phyloP scores from a whole-genome alignment of 1,284 basidiomycete species.

The Dichomitus squalens region DNA sequence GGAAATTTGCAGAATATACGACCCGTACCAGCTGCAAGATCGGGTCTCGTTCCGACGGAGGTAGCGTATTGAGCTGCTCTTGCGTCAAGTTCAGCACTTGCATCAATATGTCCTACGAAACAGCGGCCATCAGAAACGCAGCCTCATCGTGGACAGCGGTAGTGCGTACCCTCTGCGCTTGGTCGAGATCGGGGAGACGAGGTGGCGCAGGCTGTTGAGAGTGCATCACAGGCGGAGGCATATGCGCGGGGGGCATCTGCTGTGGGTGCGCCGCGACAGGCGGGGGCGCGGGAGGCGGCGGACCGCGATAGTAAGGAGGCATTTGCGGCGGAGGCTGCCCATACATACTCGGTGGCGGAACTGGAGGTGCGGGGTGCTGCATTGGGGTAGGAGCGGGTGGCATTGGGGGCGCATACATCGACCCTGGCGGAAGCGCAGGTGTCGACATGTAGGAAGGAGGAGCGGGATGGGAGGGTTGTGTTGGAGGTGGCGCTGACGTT shows the following conservation, averaged over 20 bases:
- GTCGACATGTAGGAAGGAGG: constrained; percentile 38
- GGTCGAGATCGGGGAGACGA: constrained; percentile 32
- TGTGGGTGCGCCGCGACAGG: constrained; percentile 28
- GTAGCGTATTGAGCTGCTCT: constrained; percentile 86
- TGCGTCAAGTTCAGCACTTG: constrained; percentile 87
- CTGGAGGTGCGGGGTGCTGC: constrained; percentile 32
- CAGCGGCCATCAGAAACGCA: constrained; percentile 2
- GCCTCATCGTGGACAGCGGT: constrained; percentile 20
- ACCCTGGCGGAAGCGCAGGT: constrained; percentile 33
- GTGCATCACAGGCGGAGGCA: constrained; percentile 29
- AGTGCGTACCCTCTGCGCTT: constrained; percentile 21
- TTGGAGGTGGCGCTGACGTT: constrained; percentile 24
- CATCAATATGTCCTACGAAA: constrained; percentile 71
- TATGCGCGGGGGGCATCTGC: constrained; percentile 14
- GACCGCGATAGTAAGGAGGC: constrained; percentile 47
- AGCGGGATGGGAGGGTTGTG: constrained; percentile 29
- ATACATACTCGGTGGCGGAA: constrained; percentile 28
- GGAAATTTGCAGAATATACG: background rate
- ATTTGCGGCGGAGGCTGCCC: constrained; percentile 41
- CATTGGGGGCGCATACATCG: constrained; percentile 15
- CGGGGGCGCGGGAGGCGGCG: constrained; percentile 26
- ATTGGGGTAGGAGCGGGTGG: constrained; percentile 1
- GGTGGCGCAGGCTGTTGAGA: constrained; percentile 24
- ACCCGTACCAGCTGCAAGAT: constrained; percentile 80
- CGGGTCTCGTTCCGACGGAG: constrained; percentile 82